Conservation (phyloP, 2,329 filamentous ascomycete genomes). For the Blastomyces emzantsi region DNA sequence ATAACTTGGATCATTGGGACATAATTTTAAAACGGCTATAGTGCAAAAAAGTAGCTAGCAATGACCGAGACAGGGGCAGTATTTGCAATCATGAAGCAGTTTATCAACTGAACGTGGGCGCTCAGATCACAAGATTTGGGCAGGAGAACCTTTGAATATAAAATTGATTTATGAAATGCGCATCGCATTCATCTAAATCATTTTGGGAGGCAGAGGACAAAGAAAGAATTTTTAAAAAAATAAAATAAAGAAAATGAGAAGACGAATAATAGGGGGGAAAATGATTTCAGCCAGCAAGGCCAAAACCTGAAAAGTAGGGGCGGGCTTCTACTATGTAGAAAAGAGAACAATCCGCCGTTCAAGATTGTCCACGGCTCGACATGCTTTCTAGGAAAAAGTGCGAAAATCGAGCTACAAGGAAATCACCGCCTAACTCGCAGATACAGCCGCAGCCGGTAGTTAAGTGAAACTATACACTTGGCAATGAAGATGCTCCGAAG, state of each 20-base stretch:
- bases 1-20: not conserved
- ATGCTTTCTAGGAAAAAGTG: not conserved
- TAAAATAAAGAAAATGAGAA: not conserved
- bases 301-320: not conserved
- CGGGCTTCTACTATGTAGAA: not conserved
- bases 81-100: conserved; percentile 5
- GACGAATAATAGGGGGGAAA: too few relatives aligned
- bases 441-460: not conserved
- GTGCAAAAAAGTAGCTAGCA: not conserved
- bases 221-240: not conserved
- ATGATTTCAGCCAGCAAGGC: not conserved
- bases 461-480: not conserved
- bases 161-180: not conserved
- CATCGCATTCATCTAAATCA: not conserved
- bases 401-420: not conserved
- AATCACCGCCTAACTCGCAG: not conserved
- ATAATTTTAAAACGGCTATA: not conserved
- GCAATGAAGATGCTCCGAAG: not conserved
- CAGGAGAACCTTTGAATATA: not conserved
- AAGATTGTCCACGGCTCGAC: not conserved
- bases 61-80: not conserved
- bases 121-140: not conserved
- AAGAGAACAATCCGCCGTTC: not conserved
- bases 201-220: not conserved
- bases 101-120: not conserved